These are phyloP conservation scores for Cercophora newfieldiana DNA, from an alignment of 495 filamentous ascomycete genomes.

Conservation along the genomic window DNA sequence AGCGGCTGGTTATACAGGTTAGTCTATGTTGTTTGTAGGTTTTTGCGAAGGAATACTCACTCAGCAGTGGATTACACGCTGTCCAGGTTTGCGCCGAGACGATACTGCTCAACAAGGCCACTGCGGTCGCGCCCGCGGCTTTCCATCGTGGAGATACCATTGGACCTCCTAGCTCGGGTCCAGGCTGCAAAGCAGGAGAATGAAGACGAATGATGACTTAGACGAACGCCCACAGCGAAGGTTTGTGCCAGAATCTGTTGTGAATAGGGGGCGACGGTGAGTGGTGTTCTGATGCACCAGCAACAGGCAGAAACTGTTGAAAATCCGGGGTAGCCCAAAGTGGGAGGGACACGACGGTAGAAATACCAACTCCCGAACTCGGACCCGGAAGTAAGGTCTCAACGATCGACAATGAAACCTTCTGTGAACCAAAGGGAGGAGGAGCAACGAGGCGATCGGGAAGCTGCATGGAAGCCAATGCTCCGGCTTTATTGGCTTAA, in stretches of 20 bases:
- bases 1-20: constrained; percentile 25
- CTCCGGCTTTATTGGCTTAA: constrained; percentile 20
- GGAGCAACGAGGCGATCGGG: background rate
- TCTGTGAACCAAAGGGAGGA: constrained; percentile 9
- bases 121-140: constrained; percentile 15
- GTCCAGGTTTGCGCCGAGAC: constrained; percentile 35
- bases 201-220: no score
- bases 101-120: constrained; percentile 21
- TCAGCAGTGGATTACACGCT: constrained; percentile 34
- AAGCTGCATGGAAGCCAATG: constrained; percentile 17
- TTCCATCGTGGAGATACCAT: constrained; percentile 24
- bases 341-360: background rate
- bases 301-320: background rate
- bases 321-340: background rate
- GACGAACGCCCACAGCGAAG: no score
- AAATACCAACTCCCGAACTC: background rate
- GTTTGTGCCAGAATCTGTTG: no score
- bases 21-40: background rate
- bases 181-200: no score
- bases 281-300: background rate
- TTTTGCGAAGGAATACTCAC: constrained; percentile 20
- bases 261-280: background rate
- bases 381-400: background rate
- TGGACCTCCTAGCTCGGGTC: constrained; percentile 5
- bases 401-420: constrained; percentile 18